phyloP scores from a whole-genome alignment of 2,329 filamentous ascomycete species.

The Beauveria brongniartii region DNA sequence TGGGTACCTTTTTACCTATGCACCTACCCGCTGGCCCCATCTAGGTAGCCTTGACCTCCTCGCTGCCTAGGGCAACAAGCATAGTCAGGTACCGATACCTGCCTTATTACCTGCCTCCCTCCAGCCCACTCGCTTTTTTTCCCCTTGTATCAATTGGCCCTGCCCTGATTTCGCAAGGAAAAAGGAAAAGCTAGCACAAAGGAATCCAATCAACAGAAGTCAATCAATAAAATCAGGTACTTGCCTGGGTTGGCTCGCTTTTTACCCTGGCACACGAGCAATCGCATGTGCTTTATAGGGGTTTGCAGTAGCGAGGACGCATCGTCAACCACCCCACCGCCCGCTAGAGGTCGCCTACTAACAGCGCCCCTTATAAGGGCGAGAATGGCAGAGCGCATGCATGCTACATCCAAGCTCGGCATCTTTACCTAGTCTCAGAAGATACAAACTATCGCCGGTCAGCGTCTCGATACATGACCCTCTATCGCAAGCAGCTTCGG shows the following conservation, averaged over 20 bases:
- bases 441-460: background rate
- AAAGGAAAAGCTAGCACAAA: background rate
- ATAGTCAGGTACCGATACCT: slow-evolving; percentile 7
- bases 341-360: background rate
- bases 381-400: background rate
- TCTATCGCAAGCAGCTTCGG: background rate
- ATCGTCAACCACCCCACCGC: background rate
- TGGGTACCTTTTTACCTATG: background rate
- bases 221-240: background rate
- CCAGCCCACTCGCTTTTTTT: background rate
- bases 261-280: background rate
- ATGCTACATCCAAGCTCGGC: background rate
- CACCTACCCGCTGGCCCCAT: background rate
- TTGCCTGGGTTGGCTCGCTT: background rate
- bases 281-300: background rate
- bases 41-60: slow-evolving; percentile 2
- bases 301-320: background rate
- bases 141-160: background rate
- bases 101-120: background rate
- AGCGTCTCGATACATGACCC: background rate
- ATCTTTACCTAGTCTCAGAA: background rate
- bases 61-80: slow-evolving; percentile 11
- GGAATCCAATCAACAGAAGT: background rate
- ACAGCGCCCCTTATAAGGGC: background rate
- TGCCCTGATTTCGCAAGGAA: background rate